Conservation (phyloP, 1,284 basidiomycete genomes). For the Cronartium ribicola region DNA sequence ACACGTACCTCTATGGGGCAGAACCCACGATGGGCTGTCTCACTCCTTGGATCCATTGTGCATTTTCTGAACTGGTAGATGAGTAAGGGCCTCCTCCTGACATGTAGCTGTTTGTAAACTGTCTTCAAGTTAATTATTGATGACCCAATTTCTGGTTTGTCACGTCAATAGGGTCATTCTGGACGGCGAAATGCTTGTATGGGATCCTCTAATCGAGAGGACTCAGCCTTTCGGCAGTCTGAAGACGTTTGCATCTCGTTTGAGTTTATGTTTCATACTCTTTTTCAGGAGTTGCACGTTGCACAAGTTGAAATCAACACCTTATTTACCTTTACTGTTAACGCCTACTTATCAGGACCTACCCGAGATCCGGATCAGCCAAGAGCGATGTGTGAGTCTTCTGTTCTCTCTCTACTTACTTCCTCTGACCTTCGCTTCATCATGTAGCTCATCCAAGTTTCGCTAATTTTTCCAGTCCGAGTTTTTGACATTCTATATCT, state of each 20-base stretch:
- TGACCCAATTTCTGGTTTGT: conserved; percentile 16
- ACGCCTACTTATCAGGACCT: conserved; percentile 18
- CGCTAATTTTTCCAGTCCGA: conserved; percentile 64
- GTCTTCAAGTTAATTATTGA: not conserved
- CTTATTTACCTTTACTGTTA: not conserved
- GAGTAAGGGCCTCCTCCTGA: conserved; percentile 60
- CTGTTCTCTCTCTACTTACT: conserved; percentile 7
- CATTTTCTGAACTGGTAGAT: conserved; percentile 68
- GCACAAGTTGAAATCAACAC: not conserved
- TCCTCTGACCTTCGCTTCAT: too few species aligned
- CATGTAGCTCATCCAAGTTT: conserved; percentile 54
- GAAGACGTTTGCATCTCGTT: conserved; percentile 80
- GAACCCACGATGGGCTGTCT: conserved; percentile 66
- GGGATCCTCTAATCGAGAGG: conserved; percentile 79
- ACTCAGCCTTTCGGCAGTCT: conserved; percentile 84
- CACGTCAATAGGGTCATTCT: conserved; percentile 66
- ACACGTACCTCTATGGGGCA: conserved; percentile 83
- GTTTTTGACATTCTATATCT: conserved; percentile 86
- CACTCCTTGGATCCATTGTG: conserved; percentile 72
- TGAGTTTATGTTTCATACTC: conserved; percentile 43
- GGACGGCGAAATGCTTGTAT: conserved; percentile 95
- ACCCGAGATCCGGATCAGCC: conserved; percentile 2
- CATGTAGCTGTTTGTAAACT: conserved; percentile 22
- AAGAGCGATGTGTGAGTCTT: conserved; percentile 24
- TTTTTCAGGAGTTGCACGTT: not conserved